Evolutionary conservation across 139 green algal genomes (phyloP).

Genomic region (Eudorina sp.): DNA sequence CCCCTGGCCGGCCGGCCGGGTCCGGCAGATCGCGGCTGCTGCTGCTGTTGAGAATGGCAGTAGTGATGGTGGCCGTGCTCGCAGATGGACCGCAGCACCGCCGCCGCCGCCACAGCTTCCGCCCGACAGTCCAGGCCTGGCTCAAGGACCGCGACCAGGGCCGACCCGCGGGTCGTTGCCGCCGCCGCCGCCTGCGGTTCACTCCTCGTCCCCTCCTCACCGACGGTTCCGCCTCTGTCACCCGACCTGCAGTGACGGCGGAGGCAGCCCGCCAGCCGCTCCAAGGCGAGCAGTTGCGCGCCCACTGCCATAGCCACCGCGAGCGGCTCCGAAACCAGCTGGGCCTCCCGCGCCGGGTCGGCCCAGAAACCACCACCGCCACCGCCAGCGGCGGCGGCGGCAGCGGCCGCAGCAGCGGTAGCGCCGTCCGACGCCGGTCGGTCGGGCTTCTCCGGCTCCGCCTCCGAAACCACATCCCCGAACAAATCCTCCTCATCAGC

Average conservation of each 20-base stretch:
- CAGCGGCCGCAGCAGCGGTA: not conserved
- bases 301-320: not conserved
- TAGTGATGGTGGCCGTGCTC: too few species aligned
- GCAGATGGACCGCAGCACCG: not conserved
- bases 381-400: too few species aligned
- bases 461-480: not conserved
- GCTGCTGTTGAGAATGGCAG: too few species aligned
- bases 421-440: too few species aligned
- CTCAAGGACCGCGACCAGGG: not conserved
- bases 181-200: not conserved
- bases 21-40: not conserved
- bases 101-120: constrained; percentile 13
- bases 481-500: not conserved
- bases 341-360: not conserved
- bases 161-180: not conserved
- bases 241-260: not conserved
- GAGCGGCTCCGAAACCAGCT: constrained; percentile 5
- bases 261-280: constrained; percentile 6
- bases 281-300: constrained; percentile 5
- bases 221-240: too few species aligned
- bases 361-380: not conserved
- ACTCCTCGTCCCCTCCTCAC: too few species aligned
- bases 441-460: too few species aligned
- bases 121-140: not conserved
- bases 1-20: too few species aligned